Evolutionary conservation across 1,284 basidiomycete species (phyloP).

Genomic region (Heterobasidion irregulare): DNA sequence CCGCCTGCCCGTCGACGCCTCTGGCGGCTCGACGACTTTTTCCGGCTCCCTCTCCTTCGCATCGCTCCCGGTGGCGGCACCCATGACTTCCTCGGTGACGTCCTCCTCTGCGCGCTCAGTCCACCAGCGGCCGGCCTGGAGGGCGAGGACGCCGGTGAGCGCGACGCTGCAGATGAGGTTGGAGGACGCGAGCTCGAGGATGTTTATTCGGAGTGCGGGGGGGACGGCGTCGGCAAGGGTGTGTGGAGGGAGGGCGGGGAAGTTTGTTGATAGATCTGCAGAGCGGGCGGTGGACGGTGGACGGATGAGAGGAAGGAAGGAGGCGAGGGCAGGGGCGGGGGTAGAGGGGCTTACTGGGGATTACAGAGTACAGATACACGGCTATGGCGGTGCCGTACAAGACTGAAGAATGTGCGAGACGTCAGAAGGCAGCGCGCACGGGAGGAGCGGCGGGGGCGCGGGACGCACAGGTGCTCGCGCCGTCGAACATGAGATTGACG

Average conservation of each 20-base stretch:
- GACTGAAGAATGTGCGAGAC: conserved; percentile 32
- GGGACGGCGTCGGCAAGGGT: conserved; percentile 37
- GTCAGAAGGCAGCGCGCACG: conserved; percentile 2
- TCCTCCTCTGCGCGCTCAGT: conserved; percentile 39
- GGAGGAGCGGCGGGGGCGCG: background rate
- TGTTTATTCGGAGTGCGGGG: conserved; percentile 44
- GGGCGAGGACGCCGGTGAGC: conserved; percentile 67
- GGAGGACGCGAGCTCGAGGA: conserved; percentile 69
- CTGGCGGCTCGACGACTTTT: background rate
- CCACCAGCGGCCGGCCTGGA: conserved; percentile 78
- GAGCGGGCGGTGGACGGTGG: background rate
- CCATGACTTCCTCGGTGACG: background rate
- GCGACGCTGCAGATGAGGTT: conserved; percentile 78
- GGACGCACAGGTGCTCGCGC: conserved; percentile 70
- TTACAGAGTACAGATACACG: conserved; percentile 63
- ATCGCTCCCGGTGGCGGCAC: background rate
- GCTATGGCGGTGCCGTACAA: conserved; percentile 59
- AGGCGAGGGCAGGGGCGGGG: background rate
- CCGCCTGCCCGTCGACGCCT: background rate
- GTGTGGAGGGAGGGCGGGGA: conserved; percentile 40
- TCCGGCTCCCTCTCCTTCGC: background rate
- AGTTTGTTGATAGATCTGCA: conserved; percentile 47
- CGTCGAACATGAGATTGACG: conserved; percentile 81
- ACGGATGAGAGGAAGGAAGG: background rate
- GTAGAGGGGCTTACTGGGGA: conserved; percentile 53